phyloP scores from a whole-genome alignment of 2,329 filamentous ascomycete genomes.

The Hypoxylon sp. region DNA sequence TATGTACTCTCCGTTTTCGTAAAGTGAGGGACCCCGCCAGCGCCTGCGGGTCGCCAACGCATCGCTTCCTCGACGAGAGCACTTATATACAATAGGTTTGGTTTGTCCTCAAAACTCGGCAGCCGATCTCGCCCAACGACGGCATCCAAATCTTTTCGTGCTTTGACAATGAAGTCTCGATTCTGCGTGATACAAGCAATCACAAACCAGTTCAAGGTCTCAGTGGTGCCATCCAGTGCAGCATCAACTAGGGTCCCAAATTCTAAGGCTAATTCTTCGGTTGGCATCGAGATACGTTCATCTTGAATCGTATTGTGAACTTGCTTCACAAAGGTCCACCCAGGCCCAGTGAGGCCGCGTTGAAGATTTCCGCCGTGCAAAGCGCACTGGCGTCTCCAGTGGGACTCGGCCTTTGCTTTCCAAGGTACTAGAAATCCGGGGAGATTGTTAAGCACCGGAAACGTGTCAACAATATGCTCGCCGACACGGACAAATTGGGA shows the following conservation, averaged over 20 bases:
- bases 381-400: slow-evolving; percentile 49
- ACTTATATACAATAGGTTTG: slow-evolving; percentile 60
- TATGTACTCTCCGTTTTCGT: slow-evolving; percentile 56
- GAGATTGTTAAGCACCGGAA: slow-evolving; percentile 60
- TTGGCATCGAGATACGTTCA: slow-evolving; percentile 44
- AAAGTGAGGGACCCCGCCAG: slow-evolving; percentile 58
- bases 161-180: slow-evolving; percentile 53
- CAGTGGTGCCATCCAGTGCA: slow-evolving; percentile 52
- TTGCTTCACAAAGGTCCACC: slow-evolving; percentile 55
- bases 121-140: slow-evolving; percentile 59
- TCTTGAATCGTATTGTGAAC: slow-evolving; percentile 44
- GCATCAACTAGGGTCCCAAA: slow-evolving; percentile 53
- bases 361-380: slow-evolving; percentile 32
- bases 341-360: slow-evolving; percentile 24
- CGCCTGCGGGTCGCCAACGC: slow-evolving; percentile 61
- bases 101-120: slow-evolving; percentile 58
- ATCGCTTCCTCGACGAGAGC: slow-evolving; percentile 61
- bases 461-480: slow-evolving; percentile 58
- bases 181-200: slow-evolving; percentile 51
- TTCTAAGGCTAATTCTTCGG: slow-evolving; percentile 54
- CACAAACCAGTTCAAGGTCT: slow-evolving; percentile 54
- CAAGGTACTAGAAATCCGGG: slow-evolving; percentile 57
- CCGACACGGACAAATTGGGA: slow-evolving; percentile 52
- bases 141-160: slow-evolving; percentile 59
- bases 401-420: slow-evolving; percentile 53